Evolutionary conservation across 495 filamentous ascomycete species (phyloP), one percentile per base, ranked within the genome.

Genomic region (Pseudomonodictys pantanalensis): DNA sequence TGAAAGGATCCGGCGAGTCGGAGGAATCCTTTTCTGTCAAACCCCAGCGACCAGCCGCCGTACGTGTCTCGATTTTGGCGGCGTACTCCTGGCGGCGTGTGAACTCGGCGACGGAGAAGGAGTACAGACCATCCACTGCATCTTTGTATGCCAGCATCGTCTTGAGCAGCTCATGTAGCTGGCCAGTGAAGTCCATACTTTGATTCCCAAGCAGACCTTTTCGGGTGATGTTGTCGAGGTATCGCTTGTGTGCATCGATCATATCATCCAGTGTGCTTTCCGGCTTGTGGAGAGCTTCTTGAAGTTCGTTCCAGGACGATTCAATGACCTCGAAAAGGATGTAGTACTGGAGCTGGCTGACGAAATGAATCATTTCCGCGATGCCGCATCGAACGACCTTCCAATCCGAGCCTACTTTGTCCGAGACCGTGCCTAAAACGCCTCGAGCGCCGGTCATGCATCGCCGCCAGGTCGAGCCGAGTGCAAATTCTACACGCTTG

Each of bases 241-340:
- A 99, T 52, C 81, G 85, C 25, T 85, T 88, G 72, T 99, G 95
- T 10, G 93, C 95, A 41, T 82, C 81, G 70, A 97, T 97, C 17
- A 99, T 80, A 70, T 97, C 93, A 75, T 97, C 95, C 15, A 99
- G 81, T 0, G 95, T 99, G 66, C 85, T 88, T 30, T 87, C 86
- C 15, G 90, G 88, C 69, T 88, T 91, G 44, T 78, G 81, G 52
- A 96, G 85, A 33, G 86, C 86, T 2, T 82, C 79, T 64, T 96
- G 87, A 7, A 99, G 80, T 62, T 90, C 85, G 59, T 88, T 85
- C 95, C 95, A 99, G 52, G 87, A 89, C 51, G 86, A 83, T 72
- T 97, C 93, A 70, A 99, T 97, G 62, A 99, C 95, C 72, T 97
- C 93, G 67, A 97, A 97, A 17, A 99, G 82, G 65, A 99, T 97